phyloP scores from a whole-genome alignment of 176 grass and related monocot genomes.

The Pontederia paniculata region DNA sequence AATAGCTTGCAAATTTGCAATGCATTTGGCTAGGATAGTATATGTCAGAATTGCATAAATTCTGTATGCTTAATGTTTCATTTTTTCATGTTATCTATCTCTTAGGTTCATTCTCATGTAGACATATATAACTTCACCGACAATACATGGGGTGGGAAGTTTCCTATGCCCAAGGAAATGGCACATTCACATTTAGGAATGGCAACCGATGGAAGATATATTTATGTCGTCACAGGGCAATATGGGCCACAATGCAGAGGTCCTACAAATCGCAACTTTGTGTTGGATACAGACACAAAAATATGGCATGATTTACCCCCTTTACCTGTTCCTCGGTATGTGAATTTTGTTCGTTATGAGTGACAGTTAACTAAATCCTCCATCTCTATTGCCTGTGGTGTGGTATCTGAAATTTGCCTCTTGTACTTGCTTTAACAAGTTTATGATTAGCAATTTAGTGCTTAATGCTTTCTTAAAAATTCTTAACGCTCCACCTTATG shows the following conservation, averaged over 20 bases:
- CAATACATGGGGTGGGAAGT: constrained; percentile 55
- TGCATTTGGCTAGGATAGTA: too few relatives aligned
- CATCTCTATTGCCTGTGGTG: too few relatives aligned
- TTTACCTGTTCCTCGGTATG: constrained; percentile 64
- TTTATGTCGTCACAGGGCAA: constrained; percentile 73
- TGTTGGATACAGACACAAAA: constrained; percentile 63
- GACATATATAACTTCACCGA: constrained; percentile 77
- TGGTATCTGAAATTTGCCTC: too few relatives aligned
- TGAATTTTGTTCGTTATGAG: constrained; percentile 5
- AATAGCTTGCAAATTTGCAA: too few relatives aligned
- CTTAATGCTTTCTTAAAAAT: too few relatives aligned
- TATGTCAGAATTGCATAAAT: too few relatives aligned
- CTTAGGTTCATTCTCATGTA: constrained; percentile 84
- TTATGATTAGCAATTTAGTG: too few relatives aligned
- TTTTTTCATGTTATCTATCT: not conserved
- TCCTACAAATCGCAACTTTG: constrained; percentile 56
- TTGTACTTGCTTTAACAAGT: too few relatives aligned
- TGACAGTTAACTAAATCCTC: too few relatives aligned
- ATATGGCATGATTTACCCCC: constrained; percentile 52
- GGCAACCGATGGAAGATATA: constrained; percentile 66
- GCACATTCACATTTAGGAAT: constrained; percentile 81
- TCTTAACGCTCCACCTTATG: too few relatives aligned
- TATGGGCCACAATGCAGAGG: constrained; percentile 59
- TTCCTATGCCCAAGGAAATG: constrained; percentile 77
- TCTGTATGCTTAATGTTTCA: too few relatives aligned